Conservation (phyloP, 1,284 basidiomycete species). For the Polyporus tsugae region DNA sequence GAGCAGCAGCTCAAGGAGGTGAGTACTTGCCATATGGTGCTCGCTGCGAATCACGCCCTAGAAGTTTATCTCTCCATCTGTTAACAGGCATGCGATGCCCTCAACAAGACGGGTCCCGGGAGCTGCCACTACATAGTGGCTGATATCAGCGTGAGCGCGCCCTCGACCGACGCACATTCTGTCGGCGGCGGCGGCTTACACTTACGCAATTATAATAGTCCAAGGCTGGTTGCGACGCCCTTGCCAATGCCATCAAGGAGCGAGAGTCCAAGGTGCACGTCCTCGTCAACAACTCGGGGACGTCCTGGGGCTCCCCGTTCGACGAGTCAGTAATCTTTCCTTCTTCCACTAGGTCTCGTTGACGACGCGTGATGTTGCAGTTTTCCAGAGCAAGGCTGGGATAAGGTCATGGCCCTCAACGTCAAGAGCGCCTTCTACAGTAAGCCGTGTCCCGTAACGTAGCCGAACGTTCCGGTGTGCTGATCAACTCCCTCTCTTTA, state of each 20-base stretch:
- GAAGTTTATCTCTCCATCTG: not conserved
- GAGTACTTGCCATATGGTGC: slow-evolving; percentile 25
- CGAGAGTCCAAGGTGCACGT: slow-evolving; percentile 79
- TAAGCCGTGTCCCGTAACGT: slow-evolving; percentile 44
- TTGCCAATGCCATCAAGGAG: slow-evolving; percentile 74
- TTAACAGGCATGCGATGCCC: slow-evolving; percentile 60
- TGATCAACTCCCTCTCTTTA: not conserved
- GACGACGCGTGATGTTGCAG: slow-evolving; percentile 23
- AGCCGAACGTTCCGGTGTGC: slow-evolving; percentile 1
- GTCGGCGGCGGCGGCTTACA: not conserved
- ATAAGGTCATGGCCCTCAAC: slow-evolving; percentile 80
- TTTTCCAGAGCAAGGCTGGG: slow-evolving; percentile 88
- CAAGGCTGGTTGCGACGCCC: slow-evolving; percentile 83
- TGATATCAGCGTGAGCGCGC: slow-evolving; percentile 67
- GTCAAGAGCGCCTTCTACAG: slow-evolving; percentile 85
- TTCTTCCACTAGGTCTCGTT: no score
- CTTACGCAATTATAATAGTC: slow-evolving; percentile 48
- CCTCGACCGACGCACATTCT: not conserved
- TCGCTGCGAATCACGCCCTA: not conserved
- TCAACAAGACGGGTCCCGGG: slow-evolving; percentile 66
- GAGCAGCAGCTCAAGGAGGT: slow-evolving; percentile 81
- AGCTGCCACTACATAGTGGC: slow-evolving; percentile 77
- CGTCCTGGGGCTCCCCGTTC: slow-evolving; percentile 82
- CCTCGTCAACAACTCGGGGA: slow-evolving; percentile 83
- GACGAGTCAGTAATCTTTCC: slow-evolving; percentile 48